These are phyloP conservation scores for Crepidotus variabilis DNA, from an alignment of 768 basidiomycete species.

Conservation along the genomic window DNA sequence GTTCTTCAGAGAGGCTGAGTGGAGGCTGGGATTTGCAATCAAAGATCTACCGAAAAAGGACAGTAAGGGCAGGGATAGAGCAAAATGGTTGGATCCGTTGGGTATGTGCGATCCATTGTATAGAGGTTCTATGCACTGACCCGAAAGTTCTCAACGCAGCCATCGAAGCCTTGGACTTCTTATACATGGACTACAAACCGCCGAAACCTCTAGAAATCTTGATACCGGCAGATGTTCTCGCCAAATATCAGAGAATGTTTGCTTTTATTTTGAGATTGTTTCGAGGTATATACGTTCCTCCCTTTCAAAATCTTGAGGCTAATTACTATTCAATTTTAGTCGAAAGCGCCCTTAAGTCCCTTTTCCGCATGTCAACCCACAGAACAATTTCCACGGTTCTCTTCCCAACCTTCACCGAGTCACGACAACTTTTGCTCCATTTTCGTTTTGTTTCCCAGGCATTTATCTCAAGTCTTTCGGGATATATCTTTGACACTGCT, in stretches of 20 bases:
- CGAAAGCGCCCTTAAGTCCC: slow-evolving; percentile 59
- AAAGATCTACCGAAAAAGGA: slow-evolving; percentile 49
- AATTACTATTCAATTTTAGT: slow-evolving; percentile 35
- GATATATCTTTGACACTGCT: slow-evolving; percentile 78
- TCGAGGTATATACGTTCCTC: slow-evolving; percentile 50
- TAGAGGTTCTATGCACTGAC: background rate
- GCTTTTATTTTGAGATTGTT: slow-evolving; percentile 74
- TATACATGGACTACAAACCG: slow-evolving; percentile 89
- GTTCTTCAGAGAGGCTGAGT: slow-evolving; percentile 58
- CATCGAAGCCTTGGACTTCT: slow-evolving; percentile 73
- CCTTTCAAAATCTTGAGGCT: background rate
- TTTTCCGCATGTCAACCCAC: slow-evolving; percentile 57
- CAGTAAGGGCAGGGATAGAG: slow-evolving; percentile 49
- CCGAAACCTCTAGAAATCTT: slow-evolving; percentile 72
- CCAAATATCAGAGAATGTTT: slow-evolving; percentile 84
- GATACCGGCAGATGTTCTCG: slow-evolving; percentile 67
- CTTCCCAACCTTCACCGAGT: slow-evolving; percentile 54
- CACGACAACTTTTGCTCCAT: slow-evolving; percentile 53
- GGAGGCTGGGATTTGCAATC: slow-evolving; percentile 81
- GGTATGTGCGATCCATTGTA: slow-evolving; percentile 45
- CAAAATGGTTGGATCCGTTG: slow-evolving; percentile 79
- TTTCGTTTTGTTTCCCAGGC: slow-evolving; percentile 73
- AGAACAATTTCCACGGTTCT: slow-evolving; percentile 35
- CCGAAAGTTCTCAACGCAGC: slow-evolving; percentile 8
- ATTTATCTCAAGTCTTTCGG: slow-evolving; percentile 63